Base-by-base conservation (phyloP, 1,284 basidiomycete genomes). In the Stereum hirsutum region DNA sequence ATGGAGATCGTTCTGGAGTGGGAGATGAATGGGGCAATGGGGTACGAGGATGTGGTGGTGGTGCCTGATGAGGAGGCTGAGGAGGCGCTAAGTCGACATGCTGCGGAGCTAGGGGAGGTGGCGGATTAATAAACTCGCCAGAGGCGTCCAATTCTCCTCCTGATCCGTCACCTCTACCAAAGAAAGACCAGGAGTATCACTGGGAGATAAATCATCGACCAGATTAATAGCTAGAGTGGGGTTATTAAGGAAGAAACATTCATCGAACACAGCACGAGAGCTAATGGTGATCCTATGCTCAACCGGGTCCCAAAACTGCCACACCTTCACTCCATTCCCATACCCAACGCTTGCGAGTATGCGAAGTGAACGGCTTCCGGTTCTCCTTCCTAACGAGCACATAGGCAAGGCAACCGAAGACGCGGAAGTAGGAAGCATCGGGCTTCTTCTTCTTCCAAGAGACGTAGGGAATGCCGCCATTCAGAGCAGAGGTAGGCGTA, bases 291-390 rank as follows among this genome's bases (percentile, higher is more conserved):
- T 41, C 38, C 49, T 54, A 34, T 47, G 44, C 4, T 51, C 52
- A 8, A 26, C 28, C 6, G 54, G 53, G 36, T 63, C 52, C 42
- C 51, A 64, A 48, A 62, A 61, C 23, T 48, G 48, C 58, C 58
- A 63, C 2, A 39, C 59, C 43, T 58, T 54, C 34, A 51, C 51
- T 15, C 52, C 20, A 8, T 17, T 14, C 15, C 15, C 32, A 11
- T 10, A 8, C 15, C 8, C 15, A 17, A 34, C 20, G 20, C 11
- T 34, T 34, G 10, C 20, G 8, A 7, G 15, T 34, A 3, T 34
- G 15, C 11, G 15, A 34, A 15, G 8, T 15, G 7, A 10, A 34
- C n/a, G n/a, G n/a, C n/a, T 34, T 19, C 32, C 8, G n/a, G n/a
- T 12, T 34, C 8, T 10, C 32, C 32, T 7, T 34, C 11, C 20